Percentiles rank a stretch among this genome's conserved stretches.
Conservation (phyloP, 257 asterid species). For the Linaria vulgaris region DNA sequence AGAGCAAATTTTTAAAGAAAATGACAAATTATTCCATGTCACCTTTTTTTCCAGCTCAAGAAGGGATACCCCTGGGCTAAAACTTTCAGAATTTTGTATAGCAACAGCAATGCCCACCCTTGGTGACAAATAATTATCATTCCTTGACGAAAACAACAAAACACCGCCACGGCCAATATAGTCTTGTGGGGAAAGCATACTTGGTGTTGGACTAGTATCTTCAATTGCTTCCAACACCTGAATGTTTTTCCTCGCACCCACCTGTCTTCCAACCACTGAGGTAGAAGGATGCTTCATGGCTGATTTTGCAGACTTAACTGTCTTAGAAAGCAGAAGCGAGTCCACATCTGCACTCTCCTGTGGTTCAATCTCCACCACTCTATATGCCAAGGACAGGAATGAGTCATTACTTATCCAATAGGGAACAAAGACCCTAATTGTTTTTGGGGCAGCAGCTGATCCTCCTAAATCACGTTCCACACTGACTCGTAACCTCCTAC, state of each 20-base stretch:
- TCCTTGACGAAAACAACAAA: conserved; percentile 83
- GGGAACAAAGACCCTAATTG: conserved; percentile 93
- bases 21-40: conserved; percentile 23
- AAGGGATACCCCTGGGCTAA: conserved; percentile 84
- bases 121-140: conserved; percentile 86
- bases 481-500: conserved; percentile 93
- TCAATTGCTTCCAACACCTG: conserved; percentile 89
- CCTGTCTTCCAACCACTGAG: conserved; percentile 50
- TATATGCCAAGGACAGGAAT: conserved; percentile 73
- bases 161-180: conserved; percentile 94
- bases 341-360: conserved; percentile 65
- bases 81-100: conserved; percentile 69
- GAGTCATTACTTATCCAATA: conserved; percentile 90
- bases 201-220: conserved; percentile 86
- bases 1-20: conserved; percentile 21
- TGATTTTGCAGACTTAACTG: conserved; percentile 74
- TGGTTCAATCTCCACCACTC: conserved; percentile 93
- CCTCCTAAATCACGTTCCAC: conserved; percentile 97
- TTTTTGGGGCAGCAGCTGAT: conserved; percentile 88
- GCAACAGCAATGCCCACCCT: conserved; percentile 96
- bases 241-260: conserved; percentile 55
- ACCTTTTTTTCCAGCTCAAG: conserved; percentile 99
- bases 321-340: conserved; percentile 49
- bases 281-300: conserved; percentile 59
- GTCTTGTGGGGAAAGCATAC: conserved; percentile 99